Evolutionary conservation across 2,329 filamentous ascomycete species (phyloP), one percentile per base, ranked within the genome.

Genomic region (Paecilomyces sp.): DNA sequence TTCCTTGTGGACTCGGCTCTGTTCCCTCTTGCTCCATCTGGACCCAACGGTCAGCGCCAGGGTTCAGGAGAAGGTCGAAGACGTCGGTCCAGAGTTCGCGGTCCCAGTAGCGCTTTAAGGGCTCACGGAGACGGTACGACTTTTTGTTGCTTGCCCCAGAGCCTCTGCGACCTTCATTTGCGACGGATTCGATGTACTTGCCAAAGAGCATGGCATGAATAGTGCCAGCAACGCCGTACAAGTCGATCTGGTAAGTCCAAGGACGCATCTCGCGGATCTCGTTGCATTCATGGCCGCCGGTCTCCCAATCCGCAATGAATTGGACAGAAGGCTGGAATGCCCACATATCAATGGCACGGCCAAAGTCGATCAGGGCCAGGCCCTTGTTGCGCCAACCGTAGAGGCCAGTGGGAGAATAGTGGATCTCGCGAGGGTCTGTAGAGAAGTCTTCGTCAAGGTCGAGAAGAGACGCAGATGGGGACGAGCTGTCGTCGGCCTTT

Each of bases 171-270:
- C 34, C 34, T 6, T 57, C 57, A 13, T 61, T 61, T n/a, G 56
- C 62, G 1, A 82, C 72, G 0, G 91, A 95, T 71, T 96, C 91
- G 68, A 99, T 94, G 76, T 97, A 97, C 70, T 90, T 92, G 9
- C 94, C 93, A 71, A 97, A 99, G 3, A 99, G 83, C 67, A 99
- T 83, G 52, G 86, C 88, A 75, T 99, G 92, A 3, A 97, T 81
- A 25, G 91, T 90, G 3, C 91, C 92, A 0, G 94, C 94, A 0
- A 97, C 82, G 12, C 94, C 94, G 74, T 96, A 91, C 68, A 97
- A 95, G 78, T 99, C 94, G 65, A 97, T 91, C 74, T 99, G 94
- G 80, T 92, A 97, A 1, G 93, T 97, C 94, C 94, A 99, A 0
- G 92, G 92, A 0, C 93, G 84, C 59, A 91, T 85, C 77, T 99